phyloP scores from a whole-genome alignment of 2,329 filamentous ascomycete species.

The Dactylonectria macrodidyma region DNA sequence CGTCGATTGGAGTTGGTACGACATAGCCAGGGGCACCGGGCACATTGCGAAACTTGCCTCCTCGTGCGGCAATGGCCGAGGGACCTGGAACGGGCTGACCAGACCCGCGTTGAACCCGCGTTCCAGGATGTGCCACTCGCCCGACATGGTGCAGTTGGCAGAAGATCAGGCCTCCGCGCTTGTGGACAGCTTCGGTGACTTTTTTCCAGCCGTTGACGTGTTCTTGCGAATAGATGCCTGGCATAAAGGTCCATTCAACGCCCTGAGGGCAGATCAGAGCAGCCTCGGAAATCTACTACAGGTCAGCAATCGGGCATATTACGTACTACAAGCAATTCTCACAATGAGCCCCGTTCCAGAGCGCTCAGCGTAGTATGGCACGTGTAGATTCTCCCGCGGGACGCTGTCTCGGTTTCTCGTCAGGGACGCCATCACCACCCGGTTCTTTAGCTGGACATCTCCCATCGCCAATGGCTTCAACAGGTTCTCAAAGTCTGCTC shows the following conservation, averaged over 20 bases:
- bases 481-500: background rate
- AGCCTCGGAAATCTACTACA: slow-evolving; percentile 12
- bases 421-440: slow-evolving; percentile 15
- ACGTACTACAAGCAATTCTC: background rate
- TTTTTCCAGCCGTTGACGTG: slow-evolving; percentile 10
- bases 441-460: slow-evolving; percentile 11
- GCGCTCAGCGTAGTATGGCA: slow-evolving; percentile 12
- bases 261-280: slow-evolving; percentile 20
- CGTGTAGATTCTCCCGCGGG: slow-evolving; percentile 12
- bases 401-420: slow-evolving; percentile 20
- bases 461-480: slow-evolving; percentile 16
- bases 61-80: slow-evolving; percentile 12
- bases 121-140: slow-evolving; percentile 17
- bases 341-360: slow-evolving; percentile 1
- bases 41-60: slow-evolving; percentile 21
- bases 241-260: slow-evolving; percentile 20
- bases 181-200: background rate
- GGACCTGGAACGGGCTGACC: slow-evolving; percentile 15
- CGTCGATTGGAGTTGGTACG: slow-evolving; percentile 7
- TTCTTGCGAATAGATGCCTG: slow-evolving; percentile 8
- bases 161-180: background rate
- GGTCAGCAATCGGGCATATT: background rate
- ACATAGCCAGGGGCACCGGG: slow-evolving; percentile 16
- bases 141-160: slow-evolving; percentile 20
- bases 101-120: slow-evolving; percentile 9